phyloP scores from a whole-genome alignment of 352 stramenopile genomes.

The Phytophthora pseudosyringae region DNA sequence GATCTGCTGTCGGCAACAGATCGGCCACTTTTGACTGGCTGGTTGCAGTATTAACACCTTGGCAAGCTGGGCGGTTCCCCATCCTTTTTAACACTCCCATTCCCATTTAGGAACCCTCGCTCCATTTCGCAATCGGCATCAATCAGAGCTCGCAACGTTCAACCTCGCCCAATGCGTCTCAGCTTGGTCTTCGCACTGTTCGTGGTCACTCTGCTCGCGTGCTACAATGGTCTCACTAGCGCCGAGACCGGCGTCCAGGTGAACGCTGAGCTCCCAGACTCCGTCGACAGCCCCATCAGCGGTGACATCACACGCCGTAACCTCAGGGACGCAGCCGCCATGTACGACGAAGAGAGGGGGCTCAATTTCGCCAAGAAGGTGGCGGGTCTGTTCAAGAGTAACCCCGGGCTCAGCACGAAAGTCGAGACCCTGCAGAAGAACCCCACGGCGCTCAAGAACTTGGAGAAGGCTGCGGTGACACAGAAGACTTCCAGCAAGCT shows the following conservation, averaged over 20 bases:
- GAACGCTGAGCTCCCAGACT: not conserved
- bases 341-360: conserved; percentile 10
- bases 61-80: conserved; percentile 5
- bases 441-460: not conserved
- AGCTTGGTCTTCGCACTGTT: conserved; percentile 7
- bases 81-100: conserved; percentile 2
- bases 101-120: too few relatives aligned
- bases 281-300: not conserved
- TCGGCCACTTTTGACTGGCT: conserved; percentile 18
- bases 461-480: conserved; percentile 9
- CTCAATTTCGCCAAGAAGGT: not conserved
- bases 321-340: conserved; percentile 9
- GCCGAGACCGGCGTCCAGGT: not conserved
- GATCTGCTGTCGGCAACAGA: conserved; percentile 16
- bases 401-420: conserved; percentile 4
- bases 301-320: conserved; percentile 5
- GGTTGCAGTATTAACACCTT: conserved; percentile 23
- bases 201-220: not conserved
- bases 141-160: conserved; percentile 4
- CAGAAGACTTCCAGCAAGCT: conserved; percentile 4
- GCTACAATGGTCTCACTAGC: conserved; percentile 3
- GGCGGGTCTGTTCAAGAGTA: not conserved
- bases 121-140: conserved; percentile 17
- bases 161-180: conserved; percentile 10
- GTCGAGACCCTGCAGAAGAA: conserved; percentile 13